Evolutionary conservation across 2,329 filamentous ascomycete species (phyloP), one percentile per base, ranked within the genome.

Genomic region (Tolypocladium pustulatum): DNA sequence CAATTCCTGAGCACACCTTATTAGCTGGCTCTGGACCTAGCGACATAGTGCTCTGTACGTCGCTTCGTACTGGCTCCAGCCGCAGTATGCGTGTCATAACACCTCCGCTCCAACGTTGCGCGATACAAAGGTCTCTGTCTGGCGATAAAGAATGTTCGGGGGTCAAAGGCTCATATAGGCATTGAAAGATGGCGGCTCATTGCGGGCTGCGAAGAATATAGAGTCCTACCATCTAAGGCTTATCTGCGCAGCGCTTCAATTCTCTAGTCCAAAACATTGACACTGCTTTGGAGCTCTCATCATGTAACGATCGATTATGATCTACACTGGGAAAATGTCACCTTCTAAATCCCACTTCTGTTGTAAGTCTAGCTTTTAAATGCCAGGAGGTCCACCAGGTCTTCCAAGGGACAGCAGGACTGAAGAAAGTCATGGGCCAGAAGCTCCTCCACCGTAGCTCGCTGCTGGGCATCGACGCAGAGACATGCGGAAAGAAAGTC

Each of bases 401-500:
- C 96, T 54, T 81, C 82, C 57, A 94, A 79, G 58, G 87, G 86
- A 78, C 93, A 97, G 22, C 94, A 93, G 67, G 89, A 89, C 78
- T 92, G 91, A 70, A 99, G 76, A 78, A 99, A 99, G 67, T 97
- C 94, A 71, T 97, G 92, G 61, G 86, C 84, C 61, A 97, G 79
- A 54, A 99, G 80, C 75, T 99, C 94, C 61, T 90, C 84, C 0
- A 94, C 91, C 32, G 91, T 96, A 15, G 94, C 94, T 70, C 94
- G 86, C 71, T 89, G 93, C 79, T 93, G 92, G 68, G 97, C 92
- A 68, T 97, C 93, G 53, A 99, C 94, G 67, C 94, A 97, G 55
- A 99, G 81, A 74, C 94, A 99, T 62, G 97, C 91, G 27, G 90
- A 94, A 69, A 99, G 75, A 83, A 99, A 99, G 25, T 90, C 89